phyloP scores from a whole-genome alignment of 768 basidiomycete genomes.

The Rhodosporidiobolus sp. region DNA sequence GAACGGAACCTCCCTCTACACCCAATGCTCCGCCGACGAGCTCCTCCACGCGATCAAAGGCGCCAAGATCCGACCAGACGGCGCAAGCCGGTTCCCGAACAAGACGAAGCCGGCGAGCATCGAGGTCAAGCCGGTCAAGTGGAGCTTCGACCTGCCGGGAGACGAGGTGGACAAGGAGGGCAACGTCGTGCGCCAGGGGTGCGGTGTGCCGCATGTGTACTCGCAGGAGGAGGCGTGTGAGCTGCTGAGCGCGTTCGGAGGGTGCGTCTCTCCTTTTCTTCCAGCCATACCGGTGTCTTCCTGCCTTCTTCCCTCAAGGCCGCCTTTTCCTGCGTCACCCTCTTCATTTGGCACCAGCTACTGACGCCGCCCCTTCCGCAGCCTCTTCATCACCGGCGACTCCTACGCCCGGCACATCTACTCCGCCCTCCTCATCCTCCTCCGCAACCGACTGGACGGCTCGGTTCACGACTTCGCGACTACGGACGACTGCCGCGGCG shows the following conservation, averaged over 20 bases:
- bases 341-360: too few species aligned
- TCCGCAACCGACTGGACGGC: slow-evolving; percentile 13
- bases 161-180: too few species aligned
- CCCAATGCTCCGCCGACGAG: neutral
- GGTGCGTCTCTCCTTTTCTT: neutral
- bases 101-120: too few species aligned
- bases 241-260: slow-evolving; percentile 10
- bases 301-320: too few species aligned
- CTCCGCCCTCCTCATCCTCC: slow-evolving; percentile 17
- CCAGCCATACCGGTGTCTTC: neutral
- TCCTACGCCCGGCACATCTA: slow-evolving; percentile 6
- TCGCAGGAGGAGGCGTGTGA: slow-evolving; percentile 25
- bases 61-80: neutral
- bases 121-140: neutral
- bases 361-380: neutral
- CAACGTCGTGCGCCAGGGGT: neutral
- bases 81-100: neutral
- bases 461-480: neutral
- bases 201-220: neutral
- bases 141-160: slow-evolving; percentile 12
- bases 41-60: neutral
- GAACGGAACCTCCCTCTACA: neutral
- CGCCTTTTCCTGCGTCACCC: too few species aligned
- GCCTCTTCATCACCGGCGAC: slow-evolving; percentile 16
- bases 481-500: slow-evolving; percentile 9